These are phyloP conservation scores for Eucalyptus sideroxylon DNA, from an alignment of 345 rosid genomes.

Conservation along the genomic window DNA sequence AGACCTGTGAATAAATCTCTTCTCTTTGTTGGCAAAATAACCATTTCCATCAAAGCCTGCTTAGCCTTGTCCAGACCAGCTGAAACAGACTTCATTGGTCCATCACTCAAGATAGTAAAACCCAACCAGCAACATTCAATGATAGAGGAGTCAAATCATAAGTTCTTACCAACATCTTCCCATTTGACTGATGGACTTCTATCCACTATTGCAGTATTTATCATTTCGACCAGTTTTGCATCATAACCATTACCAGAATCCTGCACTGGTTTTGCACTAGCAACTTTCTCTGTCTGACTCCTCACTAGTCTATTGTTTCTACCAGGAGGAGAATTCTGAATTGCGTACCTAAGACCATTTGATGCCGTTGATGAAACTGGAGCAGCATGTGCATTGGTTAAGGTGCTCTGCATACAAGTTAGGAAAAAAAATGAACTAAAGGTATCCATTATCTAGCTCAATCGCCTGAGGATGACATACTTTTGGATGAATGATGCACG, in stretches of 20 bases:
- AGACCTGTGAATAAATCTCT: slow-evolving; percentile 95
- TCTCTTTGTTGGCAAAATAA: slow-evolving; percentile 85
- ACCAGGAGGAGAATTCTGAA: slow-evolving; percentile 22
- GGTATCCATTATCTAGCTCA: neutral
- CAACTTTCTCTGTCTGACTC: slow-evolving; percentile 27
- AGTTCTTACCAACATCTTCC: slow-evolving; percentile 91
- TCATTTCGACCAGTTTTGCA: slow-evolving; percentile 75
- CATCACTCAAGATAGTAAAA: neutral
- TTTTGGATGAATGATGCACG: neutral
- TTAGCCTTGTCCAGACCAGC: slow-evolving; percentile 98
- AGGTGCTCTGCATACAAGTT: slow-evolving; percentile 41
- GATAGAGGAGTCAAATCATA: neutral
- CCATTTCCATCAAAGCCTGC: slow-evolving; percentile 95
- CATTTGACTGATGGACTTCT: slow-evolving; percentile 92
- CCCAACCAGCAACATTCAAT: neutral
- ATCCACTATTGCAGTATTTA: slow-evolving; percentile 82
- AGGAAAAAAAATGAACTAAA: neutral
- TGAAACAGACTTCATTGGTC: slow-evolving; percentile 10
- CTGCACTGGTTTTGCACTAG: slow-evolving; percentile 32
- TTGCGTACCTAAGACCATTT: slow-evolving; percentile 16
- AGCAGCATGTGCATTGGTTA: slow-evolving; percentile 26
- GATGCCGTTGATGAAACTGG: slow-evolving; percentile 38
- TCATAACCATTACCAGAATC: slow-evolving; percentile 57
- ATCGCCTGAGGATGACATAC: neutral
- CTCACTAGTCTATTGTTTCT: slow-evolving; percentile 12